phyloP scores from a whole-genome alignment of 73 alveolate species.

The Paramecium primaurelia region DNA sequence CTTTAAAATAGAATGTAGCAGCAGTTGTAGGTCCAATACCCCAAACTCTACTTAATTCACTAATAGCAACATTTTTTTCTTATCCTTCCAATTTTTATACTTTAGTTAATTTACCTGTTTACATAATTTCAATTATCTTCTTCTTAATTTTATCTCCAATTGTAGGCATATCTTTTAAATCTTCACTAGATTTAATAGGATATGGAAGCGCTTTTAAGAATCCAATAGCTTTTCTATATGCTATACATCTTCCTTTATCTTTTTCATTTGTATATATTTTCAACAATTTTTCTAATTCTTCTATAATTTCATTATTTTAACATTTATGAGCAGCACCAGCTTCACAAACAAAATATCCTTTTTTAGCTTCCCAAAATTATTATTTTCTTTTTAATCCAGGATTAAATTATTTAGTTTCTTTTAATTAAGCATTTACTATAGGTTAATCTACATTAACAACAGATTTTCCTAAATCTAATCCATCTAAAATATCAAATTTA shows the following conservation, averaged over 20 bases:
- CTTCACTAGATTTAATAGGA: slow-evolving; percentile 66
- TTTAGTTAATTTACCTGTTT: slow-evolving; percentile 85
- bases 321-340: slow-evolving; percentile 52
- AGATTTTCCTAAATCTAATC: not conserved
- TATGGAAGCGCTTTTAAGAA: slow-evolving; percentile 60
- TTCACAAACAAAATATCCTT: slow-evolving; percentile 53
- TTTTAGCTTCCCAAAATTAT: slow-evolving; percentile 52
- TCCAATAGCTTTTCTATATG: slow-evolving; percentile 75
- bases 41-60: slow-evolving; percentile 83
- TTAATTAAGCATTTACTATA: not conserved
- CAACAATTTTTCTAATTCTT: slow-evolving; percentile 65
- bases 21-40: slow-evolving; percentile 96
- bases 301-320: slow-evolving; percentile 21
- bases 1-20: slow-evolving; percentile 79
- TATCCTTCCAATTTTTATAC: slow-evolving; percentile 75
- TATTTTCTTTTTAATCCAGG: slow-evolving; percentile 44
- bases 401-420: slow-evolving; percentile 17
- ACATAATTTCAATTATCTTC: slow-evolving; percentile 87
- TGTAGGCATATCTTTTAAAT: slow-evolving; percentile 63
- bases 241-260: slow-evolving; percentile 78
- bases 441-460: not conserved
- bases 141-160: slow-evolving; percentile 88
- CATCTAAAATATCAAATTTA: slow-evolving; percentile 16
- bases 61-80: slow-evolving; percentile 74
- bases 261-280: slow-evolving; percentile 66